Percentiles rank a stretch among this genome's conserved stretches.
Evolutionary conservation across 176 grass and related monocot genomes (phyloP).

Genomic region (Secale cereale): DNA sequence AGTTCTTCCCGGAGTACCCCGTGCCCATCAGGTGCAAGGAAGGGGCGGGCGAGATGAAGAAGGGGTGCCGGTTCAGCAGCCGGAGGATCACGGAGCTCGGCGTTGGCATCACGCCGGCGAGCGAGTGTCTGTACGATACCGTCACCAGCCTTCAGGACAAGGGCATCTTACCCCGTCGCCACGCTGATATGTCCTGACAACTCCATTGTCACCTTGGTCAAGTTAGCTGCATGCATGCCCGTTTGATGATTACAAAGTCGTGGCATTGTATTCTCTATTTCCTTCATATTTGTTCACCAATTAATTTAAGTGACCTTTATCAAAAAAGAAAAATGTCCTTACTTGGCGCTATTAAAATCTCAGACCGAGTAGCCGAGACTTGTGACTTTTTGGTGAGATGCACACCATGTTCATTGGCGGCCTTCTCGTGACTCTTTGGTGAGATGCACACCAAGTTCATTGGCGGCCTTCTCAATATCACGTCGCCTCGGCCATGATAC

Average conservation of each 20-base stretch:
- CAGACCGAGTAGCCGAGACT: too few relatives aligned
- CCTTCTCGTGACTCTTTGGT: too few relatives aligned
- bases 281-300: not conserved
- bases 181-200: not conserved
- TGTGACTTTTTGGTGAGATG: too few relatives aligned
- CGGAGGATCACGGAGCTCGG: not conserved
- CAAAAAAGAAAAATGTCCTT: too few relatives aligned
- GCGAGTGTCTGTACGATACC: not conserved
- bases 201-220: not conserved
- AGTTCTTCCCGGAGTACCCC: slow-evolving; percentile 34
- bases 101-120: not conserved
- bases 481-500: too few relatives aligned
- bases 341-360: too few relatives aligned
- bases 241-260: not conserved
- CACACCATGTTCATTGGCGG: too few relatives aligned
- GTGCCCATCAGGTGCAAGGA: slow-evolving; percentile 29
- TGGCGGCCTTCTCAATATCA: too few relatives aligned
- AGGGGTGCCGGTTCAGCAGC: not conserved
- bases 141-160: slow-evolving; percentile 4
- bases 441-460: too few relatives aligned
- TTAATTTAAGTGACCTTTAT: too few relatives aligned
- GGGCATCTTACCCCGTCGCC: not conserved
- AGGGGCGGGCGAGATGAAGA: not conserved
- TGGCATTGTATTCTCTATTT: not conserved
- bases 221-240: not conserved